Evolutionary conservation across 371 early-diverging fungal species (phyloP).

Genomic region (Quaeritorhiza haematococci): DNA sequence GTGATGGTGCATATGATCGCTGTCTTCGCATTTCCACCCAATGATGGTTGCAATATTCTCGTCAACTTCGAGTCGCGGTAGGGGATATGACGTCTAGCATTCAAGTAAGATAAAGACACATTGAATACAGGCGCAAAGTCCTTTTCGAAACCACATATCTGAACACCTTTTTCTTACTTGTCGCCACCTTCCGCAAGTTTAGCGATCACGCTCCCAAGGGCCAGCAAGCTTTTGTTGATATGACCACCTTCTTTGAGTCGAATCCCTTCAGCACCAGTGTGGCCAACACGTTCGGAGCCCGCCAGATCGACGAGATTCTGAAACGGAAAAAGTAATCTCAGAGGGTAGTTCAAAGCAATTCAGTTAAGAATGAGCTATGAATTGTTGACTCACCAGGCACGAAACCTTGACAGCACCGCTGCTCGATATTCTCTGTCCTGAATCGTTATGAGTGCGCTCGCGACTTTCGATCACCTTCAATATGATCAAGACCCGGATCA

Average conservation of each 20-base stretch:
- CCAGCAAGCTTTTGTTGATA: constrained; percentile 60
- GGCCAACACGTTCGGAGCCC: constrained; percentile 62
- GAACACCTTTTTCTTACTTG: constrained; percentile 10
- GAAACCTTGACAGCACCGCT: constrained; percentile 22
- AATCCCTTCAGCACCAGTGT: constrained; percentile 52
- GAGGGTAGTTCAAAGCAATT: background rate
- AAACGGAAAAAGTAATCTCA: too few relatives aligned
- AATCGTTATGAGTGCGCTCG: constrained; percentile 3
- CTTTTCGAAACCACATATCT: background rate
- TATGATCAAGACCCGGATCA: background rate
- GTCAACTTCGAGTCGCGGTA: constrained; percentile 66
- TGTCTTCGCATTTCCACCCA: constrained; percentile 67
- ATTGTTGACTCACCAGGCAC: constrained; percentile 14
- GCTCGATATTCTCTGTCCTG: background rate
- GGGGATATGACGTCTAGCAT: constrained; percentile 46
- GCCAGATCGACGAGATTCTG: constrained; percentile 64
- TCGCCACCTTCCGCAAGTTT: constrained; percentile 36
- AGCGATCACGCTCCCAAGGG: constrained; percentile 55
- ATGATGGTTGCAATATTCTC: constrained; percentile 64
- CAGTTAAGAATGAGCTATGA: background rate
- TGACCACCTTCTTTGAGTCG: constrained; percentile 60
- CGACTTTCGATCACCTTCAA: constrained; percentile 21
- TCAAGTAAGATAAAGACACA: background rate
- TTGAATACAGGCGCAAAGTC: background rate
- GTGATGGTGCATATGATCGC: constrained; percentile 69